These are phyloP conservation scores for Przewalskia tangutica DNA, from an alignment of 257 asterid species.

Conservation along the genomic window DNA sequence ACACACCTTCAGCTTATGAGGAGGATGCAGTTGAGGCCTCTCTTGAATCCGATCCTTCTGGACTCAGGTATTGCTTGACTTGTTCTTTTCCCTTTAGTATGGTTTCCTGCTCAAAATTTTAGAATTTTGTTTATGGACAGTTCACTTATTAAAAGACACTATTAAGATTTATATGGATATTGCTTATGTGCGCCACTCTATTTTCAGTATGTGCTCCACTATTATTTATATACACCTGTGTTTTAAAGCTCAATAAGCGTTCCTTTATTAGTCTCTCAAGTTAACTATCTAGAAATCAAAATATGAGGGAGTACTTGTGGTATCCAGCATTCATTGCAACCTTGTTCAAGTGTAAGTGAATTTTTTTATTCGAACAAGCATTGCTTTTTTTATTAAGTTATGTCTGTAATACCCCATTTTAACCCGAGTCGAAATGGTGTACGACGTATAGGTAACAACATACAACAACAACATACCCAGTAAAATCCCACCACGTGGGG, in stretches of 20 bases:
- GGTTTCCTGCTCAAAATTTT: background rate
- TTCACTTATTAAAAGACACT: background rate
- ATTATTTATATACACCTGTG: background rate
- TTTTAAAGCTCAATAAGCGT: background rate
- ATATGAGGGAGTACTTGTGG: background rate
- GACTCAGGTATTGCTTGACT: constrained; percentile 54
- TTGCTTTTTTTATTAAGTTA: background rate
- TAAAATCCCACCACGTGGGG: too few relatives aligned
- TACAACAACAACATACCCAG: too few relatives aligned
- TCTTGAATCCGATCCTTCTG: constrained; percentile 80
- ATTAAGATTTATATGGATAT: background rate
- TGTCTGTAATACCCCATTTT: too few relatives aligned
- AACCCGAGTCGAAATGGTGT: too few relatives aligned
- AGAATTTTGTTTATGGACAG: background rate
- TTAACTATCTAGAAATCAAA: background rate
- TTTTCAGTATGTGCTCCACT: background rate
- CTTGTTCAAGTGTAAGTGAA: background rate
- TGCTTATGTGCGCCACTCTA: background rate
- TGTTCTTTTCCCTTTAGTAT: background rate
- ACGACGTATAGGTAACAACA: too few relatives aligned
- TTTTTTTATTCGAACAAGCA: background rate
- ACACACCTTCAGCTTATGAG: constrained; percentile 48
- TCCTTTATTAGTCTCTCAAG: background rate
- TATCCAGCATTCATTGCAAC: background rate
- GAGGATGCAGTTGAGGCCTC: constrained; percentile 96